Conservation (phyloP, 2,329 filamentous ascomycete species). For the Exophiala xenobiotica region DNA sequence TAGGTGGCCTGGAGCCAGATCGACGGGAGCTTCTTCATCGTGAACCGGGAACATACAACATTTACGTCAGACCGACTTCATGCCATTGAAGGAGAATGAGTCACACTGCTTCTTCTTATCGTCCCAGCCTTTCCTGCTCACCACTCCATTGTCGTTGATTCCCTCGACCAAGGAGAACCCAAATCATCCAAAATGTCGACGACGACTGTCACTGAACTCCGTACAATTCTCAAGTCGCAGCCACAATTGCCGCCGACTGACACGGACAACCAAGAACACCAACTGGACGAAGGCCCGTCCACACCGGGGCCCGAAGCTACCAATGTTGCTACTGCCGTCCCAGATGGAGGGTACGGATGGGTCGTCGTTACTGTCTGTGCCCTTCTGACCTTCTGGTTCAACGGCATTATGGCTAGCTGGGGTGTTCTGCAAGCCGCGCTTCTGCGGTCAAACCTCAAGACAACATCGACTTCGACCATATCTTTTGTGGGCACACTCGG, state of each 20-base stretch:
- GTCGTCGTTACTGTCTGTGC: conserved; percentile 53
- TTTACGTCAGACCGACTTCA: too few species aligned
- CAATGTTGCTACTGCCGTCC: conserved; percentile 39
- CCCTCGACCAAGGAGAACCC: too few species aligned
- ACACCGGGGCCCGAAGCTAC: not conserved
- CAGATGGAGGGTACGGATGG: conserved; percentile 60
- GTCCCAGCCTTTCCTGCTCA: too few species aligned
- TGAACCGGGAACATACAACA: too few species aligned
- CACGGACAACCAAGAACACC: not conserved
- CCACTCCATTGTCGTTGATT: too few species aligned
- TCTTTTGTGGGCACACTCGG: conserved; percentile 60
- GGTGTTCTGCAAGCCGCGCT: conserved; percentile 61
- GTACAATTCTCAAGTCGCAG: not conserved
- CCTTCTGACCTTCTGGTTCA: conserved; percentile 56
- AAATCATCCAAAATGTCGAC: conserved; percentile 1
- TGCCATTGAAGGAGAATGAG: too few species aligned
- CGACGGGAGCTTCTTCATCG: too few species aligned
- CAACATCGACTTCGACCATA: conserved; percentile 53
- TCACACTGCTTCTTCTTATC: too few species aligned
- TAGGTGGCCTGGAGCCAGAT: too few species aligned
- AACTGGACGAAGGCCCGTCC: not conserved
- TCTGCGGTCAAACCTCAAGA: conserved; percentile 42
- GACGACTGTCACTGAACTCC: conserved; percentile 1
- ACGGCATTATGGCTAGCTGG: conserved; percentile 59
- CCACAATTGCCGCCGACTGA: not conserved